Conservation (phyloP, 2,329 filamentous ascomycete species). For the Botryotinia calthae region DNA sequence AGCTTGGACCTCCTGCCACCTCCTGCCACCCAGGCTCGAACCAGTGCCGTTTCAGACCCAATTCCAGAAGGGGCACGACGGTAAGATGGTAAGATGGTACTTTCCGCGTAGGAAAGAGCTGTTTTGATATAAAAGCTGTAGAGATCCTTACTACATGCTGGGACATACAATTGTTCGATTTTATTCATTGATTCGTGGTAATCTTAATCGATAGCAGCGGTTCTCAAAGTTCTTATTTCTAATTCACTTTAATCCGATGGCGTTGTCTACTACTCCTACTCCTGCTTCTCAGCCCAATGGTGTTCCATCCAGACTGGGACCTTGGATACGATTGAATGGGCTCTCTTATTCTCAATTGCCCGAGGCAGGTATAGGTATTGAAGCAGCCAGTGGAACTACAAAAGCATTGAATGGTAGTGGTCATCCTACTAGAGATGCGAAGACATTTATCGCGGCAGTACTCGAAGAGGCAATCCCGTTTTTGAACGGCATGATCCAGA, state of each 20-base stretch:
- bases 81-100: neutral
- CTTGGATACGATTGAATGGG: constrained; percentile 54
- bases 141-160: neutral
- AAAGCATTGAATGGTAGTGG: constrained; percentile 5
- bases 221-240: neutral
- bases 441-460: constrained; percentile 51
- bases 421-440: constrained; percentile 38
- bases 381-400: constrained; percentile 22
- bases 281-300: constrained; percentile 23
- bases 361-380: constrained; percentile 33
- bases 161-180: neutral
- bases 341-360: constrained; percentile 50
- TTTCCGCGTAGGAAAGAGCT: neutral
- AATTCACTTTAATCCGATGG: neutral
- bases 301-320: constrained; percentile 38
- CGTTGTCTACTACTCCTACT: neutral
- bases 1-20: constrained; percentile 8
- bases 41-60: neutral
- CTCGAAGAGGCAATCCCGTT: constrained; percentile 60
- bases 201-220: neutral
- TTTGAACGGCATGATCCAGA: constrained; percentile 52
- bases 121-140: neutral
- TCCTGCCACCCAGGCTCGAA: neutral
- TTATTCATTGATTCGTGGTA: neutral
- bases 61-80: neutral